Base-by-base conservation (phyloP, 2,329 filamentous ascomycete genomes). In the Xylaria multiplex region DNA sequence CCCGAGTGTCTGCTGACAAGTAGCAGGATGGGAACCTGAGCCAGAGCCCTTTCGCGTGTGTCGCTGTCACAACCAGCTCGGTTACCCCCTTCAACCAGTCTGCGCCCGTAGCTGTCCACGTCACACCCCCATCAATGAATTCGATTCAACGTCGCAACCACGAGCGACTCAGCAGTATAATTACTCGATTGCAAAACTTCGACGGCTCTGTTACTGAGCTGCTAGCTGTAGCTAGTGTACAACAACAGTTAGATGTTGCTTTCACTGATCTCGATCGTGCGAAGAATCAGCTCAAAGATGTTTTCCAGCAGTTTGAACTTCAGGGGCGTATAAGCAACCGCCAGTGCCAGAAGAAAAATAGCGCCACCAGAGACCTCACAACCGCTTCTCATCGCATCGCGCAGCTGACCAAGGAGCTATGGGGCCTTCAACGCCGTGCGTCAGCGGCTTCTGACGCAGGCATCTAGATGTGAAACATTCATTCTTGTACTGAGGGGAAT, bases 181-280 rank as follows among this genome's bases (percentile, higher is more conserved):
- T 63, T 9, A 42, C 49, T 40, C 57, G 66, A 19, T 35, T 70
- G n/a, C 57, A 70, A 30, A 60, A 70, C 52, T 59, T 65, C 30
- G 35, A 64, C 32, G 66, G 68, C n/a, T 58, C 63, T 27, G 46
- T 70, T n/a, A 56, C 60, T 9, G 54, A 69, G 48, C 46, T 70
- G 52, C 24, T 67, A 2, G 53, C 57, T 13, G 45, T 70, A 52
- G 66, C 68, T 19, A 62, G 22, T 40, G 24, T 67, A 16, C 68
- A 68, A 30, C 57, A 65, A 19, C 54, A 70, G 56, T 32, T 70
- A 14, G 61, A 69, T n/a, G 22, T 30, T 13, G 60, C 63, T 22
- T 65, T 68, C 32, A 55, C 40, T 11, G 64, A 65, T 48, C 63
- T 69, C 11, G 64, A 65, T 27, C 58, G 50, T 19, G 68, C 68